Conservation (phyloP, 2,329 filamentous ascomycete species). For the Verticillium longisporum region DNA sequence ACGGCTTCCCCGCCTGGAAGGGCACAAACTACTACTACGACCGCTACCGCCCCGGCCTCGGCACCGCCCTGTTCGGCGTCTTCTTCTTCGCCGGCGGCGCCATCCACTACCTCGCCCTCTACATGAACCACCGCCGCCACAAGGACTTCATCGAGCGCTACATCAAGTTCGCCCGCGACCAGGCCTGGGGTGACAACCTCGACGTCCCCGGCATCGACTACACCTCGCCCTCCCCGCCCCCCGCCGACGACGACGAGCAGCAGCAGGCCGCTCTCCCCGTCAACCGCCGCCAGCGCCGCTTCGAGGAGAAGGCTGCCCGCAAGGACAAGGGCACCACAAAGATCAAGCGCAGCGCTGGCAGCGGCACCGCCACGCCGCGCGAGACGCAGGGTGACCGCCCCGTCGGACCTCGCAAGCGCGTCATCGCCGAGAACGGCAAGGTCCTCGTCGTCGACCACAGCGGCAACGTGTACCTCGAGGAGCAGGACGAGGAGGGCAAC, state of each 20-base stretch:
- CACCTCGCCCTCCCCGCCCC: constrained; percentile 30
- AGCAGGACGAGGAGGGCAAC: constrained; percentile 80
- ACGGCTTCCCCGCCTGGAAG: constrained; percentile 95
- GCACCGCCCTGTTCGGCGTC: constrained; percentile 73
- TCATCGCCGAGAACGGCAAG: constrained; percentile 93
- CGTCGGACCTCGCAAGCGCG: constrained; percentile 74
- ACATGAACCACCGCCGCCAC: constrained; percentile 84
- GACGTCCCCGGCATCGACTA: constrained; percentile 62
- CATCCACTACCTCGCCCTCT: constrained; percentile 79
- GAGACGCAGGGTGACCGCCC: constrained; percentile 52
- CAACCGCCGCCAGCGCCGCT: constrained; percentile 81
- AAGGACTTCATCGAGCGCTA: constrained; percentile 87
- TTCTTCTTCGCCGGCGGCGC: constrained; percentile 78
- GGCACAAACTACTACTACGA: constrained; percentile 98
- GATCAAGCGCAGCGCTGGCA: constrained; percentile 25
- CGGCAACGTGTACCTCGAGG: constrained; percentile 92
- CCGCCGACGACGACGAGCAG: constrained; percentile 37
- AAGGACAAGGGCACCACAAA: constrained; percentile 52
- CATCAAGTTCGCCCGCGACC: constrained; percentile 79
- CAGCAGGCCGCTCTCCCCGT: constrained; percentile 49
- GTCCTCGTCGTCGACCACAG: constrained; percentile 84
- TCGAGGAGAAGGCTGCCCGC: constrained; percentile 79
- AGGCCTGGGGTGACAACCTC: constrained; percentile 82
- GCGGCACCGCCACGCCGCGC: constrained; percentile 24
- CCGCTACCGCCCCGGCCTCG: constrained; percentile 84